Percentiles rank a stretch among this genome's conserved stretches.
Conservation (phyloP, 371 early-diverging fungal genomes). For the Mucor piriformis region DNA sequence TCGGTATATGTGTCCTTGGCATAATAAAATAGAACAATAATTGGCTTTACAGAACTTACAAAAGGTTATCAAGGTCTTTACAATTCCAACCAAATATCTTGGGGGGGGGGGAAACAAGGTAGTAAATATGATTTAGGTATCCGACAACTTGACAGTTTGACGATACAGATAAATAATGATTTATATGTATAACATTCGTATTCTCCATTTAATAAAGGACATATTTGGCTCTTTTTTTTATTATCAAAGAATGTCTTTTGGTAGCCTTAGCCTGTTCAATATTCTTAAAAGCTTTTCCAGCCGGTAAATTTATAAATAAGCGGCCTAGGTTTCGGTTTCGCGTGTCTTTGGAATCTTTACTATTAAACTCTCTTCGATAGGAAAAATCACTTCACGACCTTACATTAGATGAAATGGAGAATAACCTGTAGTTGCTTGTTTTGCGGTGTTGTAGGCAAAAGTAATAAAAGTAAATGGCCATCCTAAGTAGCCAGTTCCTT, state of each 20-base stretch:
- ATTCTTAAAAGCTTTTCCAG: background rate
- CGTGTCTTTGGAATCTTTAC: background rate
- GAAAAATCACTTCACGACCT: constrained; percentile 12
- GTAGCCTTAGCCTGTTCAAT: constrained; percentile 14
- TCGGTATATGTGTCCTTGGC: too few relatives aligned
- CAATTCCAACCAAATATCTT: too few relatives aligned
- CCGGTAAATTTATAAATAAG: constrained; percentile 12
- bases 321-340: constrained; percentile 19
- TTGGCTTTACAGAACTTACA: too few relatives aligned
- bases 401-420: constrained; percentile 26
- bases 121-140: too few relatives aligned
- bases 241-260: constrained; percentile 4
- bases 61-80: too few relatives aligned
- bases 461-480: constrained; percentile 20
- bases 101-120: too few relatives aligned
- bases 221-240: background rate
- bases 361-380: background rate
- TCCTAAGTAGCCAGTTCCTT: constrained; percentile 12
- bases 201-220: too few relatives aligned
- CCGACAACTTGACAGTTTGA: too few relatives aligned
- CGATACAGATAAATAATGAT: too few relatives aligned
- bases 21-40: too few relatives aligned
- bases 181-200: too few relatives aligned
- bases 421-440: constrained; percentile 18
- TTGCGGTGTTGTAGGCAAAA: constrained; percentile 25